Evolutionary conservation across 116 monocot genomes (phyloP), one percentile per base, ranked within the genome.

Genomic region (Iris pallida): DNA sequence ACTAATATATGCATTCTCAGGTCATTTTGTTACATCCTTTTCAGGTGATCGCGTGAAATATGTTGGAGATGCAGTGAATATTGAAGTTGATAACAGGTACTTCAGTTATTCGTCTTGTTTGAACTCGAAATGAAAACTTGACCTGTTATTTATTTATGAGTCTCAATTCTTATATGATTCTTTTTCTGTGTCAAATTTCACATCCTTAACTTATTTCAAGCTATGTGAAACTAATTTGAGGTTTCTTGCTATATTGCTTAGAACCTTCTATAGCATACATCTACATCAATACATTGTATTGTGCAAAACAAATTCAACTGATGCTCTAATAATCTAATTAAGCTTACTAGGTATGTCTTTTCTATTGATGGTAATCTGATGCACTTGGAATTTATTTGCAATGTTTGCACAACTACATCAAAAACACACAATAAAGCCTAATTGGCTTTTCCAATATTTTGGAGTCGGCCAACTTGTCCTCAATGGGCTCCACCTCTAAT

Each of bases 1-100:
- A 51, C 49, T 9, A 51, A 13, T 7, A 51, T 51, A 7, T 9
- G 49, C 11, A 51, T 51, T 20, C 2, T 20, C n/a, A 51, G 60
- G 49, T n/a, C 10, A 51, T 41, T 20, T 61, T 1, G 42, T 18
- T 6, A n/a, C 11, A 49, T 8, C 40, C 40, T 71, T 56, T 62
- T 66, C 57, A 97, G 97, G 97, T 68, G 90, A 97, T 69, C 87
- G 92, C 42, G 92, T 97, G 67, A 97, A 97, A 73, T 97, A 97
- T 81, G 57, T 83, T 55, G 89, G 89, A 47, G 76, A 75, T 54
- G 68, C 85, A 15, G 73, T 77, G 63, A 56, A 75, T 55, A 61
- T 77, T 68, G 97, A 85, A 85, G 73, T 46, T 81, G 90, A 81
- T 74, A 85, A 83, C 51, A 92, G 87, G 97, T 92, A 75, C 5